A percentile compares a stretch with the other conserved stretches of the same genome.
Evolutionary conservation across 2,329 filamentous ascomycete species (phyloP).

Genomic region (Botrytis tulipae): DNA sequence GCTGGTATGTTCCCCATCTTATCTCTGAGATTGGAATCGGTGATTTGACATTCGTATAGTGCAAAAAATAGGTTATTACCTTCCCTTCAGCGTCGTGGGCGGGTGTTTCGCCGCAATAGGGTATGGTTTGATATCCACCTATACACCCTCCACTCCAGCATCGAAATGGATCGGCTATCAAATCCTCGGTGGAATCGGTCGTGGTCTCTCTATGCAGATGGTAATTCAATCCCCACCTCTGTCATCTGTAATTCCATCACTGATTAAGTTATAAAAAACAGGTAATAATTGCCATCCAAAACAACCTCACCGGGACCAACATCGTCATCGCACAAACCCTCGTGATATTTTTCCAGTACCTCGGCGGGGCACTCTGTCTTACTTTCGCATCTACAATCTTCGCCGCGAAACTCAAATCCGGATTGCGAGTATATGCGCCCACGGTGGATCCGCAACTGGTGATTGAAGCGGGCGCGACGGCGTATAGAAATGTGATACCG

Average conservation of each 20-base stretch:
- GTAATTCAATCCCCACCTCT: constrained; percentile 13
- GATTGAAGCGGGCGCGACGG: constrained; percentile 44
- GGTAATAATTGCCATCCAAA: neutral
- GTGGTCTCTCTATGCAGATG: constrained; percentile 29
- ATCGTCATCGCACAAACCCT: neutral
- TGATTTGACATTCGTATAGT: neutral
- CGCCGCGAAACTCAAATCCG: constrained; percentile 27
- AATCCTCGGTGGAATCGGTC: constrained; percentile 30
- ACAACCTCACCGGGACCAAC: neutral
- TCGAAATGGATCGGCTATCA: constrained; percentile 33
- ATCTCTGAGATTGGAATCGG: neutral
- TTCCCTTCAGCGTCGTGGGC: constrained; percentile 38
- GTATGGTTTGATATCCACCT: constrained; percentile 39
- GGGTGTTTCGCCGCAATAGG: constrained; percentile 36
- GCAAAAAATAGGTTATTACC: constrained; percentile 36
- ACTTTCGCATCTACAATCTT: constrained; percentile 39
- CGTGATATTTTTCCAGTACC: constrained; percentile 6
- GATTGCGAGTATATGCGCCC: constrained; percentile 40
- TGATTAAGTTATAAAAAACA: too few relatives aligned
- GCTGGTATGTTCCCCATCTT: constrained; percentile 12
- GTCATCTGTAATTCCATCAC: too few relatives aligned
- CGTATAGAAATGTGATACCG: constrained; percentile 40
- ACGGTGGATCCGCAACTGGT: constrained; percentile 38
- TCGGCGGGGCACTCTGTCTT: constrained; percentile 30
- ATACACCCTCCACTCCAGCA: constrained; percentile 27